A percentile compares a stretch with the other conserved stretches of the same genome.
Conservation (phyloP, 305 asterid species). For the Fraxinus latifolia region DNA sequence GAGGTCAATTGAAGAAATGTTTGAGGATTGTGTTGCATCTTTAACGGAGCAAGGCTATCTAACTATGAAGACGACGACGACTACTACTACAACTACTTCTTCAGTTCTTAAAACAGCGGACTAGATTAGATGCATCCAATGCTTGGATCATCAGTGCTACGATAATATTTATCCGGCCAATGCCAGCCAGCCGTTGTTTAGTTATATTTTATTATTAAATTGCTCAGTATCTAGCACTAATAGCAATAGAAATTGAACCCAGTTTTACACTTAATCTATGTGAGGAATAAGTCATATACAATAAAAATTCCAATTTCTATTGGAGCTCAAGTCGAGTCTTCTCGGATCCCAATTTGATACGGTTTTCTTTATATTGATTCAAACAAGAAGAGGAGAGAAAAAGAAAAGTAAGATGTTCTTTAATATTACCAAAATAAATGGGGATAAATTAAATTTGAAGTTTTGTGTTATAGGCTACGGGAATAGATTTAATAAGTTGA, state of each 20-base stretch:
- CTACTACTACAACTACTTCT: not conserved
- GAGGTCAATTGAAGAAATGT: constrained; percentile 80
- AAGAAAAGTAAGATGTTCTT: not conserved
- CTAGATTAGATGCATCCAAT: not conserved
- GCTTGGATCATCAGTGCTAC: not conserved
- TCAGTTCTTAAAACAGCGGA: not conserved
- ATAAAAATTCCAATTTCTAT: not conserved
- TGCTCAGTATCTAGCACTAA: not conserved
- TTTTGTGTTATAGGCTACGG: not conserved
- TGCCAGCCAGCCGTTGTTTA: not conserved
- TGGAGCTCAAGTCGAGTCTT: not conserved
- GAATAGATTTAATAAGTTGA: not conserved
- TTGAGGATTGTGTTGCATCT: constrained; percentile 65
- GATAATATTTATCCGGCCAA: not conserved
- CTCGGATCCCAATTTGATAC: not conserved
- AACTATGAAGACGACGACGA: constrained; percentile 1
- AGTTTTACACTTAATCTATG: not conserved
- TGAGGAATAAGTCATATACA: not conserved
- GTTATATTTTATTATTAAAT: no score
- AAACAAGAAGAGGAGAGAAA: not conserved
- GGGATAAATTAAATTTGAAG: not conserved
- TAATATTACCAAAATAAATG: not conserved
- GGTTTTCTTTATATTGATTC: not conserved
- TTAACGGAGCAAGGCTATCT: constrained; percentile 58
- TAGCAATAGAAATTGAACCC: not conserved